These are phyloP conservation scores for Pestalotiopsis sp. DNA, from an alignment of 2,329 filamentous ascomycete genomes.

Conservation along the genomic window DNA sequence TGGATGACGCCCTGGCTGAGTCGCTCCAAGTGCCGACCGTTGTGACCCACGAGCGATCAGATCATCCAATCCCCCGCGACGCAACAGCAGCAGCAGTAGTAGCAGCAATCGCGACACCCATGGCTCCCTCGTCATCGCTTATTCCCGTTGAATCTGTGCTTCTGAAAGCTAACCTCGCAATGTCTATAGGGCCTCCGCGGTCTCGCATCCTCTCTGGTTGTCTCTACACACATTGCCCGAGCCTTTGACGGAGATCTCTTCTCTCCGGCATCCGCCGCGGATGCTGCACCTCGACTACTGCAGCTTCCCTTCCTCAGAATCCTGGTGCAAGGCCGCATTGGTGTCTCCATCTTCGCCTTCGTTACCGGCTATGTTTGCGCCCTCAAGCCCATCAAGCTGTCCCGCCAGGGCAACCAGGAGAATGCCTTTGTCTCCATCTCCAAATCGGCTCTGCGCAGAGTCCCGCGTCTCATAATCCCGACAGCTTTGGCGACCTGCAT, in stretches of 20 bases:
- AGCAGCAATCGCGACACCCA: neutral
- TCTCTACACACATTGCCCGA: constrained; percentile 56
- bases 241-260: constrained; percentile 55
- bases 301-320: constrained; percentile 64
- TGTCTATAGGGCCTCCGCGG: constrained; percentile 54
- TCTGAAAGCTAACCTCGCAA: constrained; percentile 9
- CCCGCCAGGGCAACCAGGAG: constrained; percentile 55
- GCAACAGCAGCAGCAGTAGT: neutral
- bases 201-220: constrained; percentile 55
- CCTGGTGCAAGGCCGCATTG: constrained; percentile 62
- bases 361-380: constrained; percentile 68
- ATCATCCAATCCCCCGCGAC: neutral
- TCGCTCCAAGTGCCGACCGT: constrained; percentile 1
- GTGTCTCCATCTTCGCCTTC: constrained; percentile 68
- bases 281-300: constrained; percentile 49
- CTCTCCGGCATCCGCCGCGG: constrained; percentile 45
- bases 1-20: neutral
- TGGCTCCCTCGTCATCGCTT: neutral
- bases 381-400: constrained; percentile 60
- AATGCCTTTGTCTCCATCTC: constrained; percentile 56
- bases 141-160: neutral
- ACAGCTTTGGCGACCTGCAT: constrained; percentile 56
- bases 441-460: constrained; percentile 59
- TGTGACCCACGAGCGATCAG: neutral
- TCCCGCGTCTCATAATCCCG: constrained; percentile 61